phyloP scores from a whole-genome alignment of 345 rosid species.

The Syzygium jambos region DNA sequence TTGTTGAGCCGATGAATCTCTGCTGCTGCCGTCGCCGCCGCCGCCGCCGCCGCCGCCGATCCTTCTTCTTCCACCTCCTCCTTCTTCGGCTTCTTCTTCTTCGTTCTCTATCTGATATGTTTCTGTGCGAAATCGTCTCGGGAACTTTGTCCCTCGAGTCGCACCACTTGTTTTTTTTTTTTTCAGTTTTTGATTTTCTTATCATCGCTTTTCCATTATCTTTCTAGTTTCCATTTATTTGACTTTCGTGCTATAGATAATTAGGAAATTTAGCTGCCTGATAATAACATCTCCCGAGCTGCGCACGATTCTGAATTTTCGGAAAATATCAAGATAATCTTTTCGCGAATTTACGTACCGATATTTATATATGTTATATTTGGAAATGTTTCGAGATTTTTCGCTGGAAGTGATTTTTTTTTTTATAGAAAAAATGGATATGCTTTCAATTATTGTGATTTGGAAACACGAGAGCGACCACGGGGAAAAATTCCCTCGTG shows the following conservation, averaged over 20 bases:
- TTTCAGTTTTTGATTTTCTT: too few relatives aligned
- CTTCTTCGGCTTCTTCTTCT: not conserved
- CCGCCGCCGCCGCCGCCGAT: not conserved
- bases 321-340: not conserved
- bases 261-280: too few relatives aligned
- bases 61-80: not conserved
- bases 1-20: not conserved
- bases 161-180: not conserved
- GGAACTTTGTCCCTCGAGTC: not conserved
- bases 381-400: not conserved
- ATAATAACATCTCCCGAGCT: not conserved
- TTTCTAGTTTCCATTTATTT: not conserved
- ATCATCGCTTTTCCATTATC: not conserved
- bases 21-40: not conserved
- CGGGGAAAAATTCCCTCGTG: not conserved
- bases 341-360: not conserved
- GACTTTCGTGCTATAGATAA: not conserved
- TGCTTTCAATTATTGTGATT: not conserved
- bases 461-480: not conserved
- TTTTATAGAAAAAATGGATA: not conserved
- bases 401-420: not conserved
- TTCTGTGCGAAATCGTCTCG: not conserved
- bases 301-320: not conserved
- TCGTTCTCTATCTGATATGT: not conserved
- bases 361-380: not conserved